A percentile compares a stretch with the other conserved stretches of the same genome.
phyloP scores from a whole-genome alignment of 148 eudicot genomes.

The Amaranthus palmeri region DNA sequence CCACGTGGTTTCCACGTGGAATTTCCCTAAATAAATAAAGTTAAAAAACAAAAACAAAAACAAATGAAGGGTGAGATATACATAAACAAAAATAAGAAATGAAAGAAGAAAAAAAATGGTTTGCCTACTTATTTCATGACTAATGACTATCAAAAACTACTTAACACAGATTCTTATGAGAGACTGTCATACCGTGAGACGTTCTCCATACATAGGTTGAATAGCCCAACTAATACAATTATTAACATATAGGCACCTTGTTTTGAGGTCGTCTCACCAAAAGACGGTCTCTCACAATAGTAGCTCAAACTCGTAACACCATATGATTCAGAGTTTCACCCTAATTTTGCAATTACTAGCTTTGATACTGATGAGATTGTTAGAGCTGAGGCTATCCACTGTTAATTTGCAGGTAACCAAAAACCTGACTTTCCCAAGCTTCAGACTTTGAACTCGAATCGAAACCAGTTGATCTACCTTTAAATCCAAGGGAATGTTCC shows the following conservation, averaged over 20 bases:
- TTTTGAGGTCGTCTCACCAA: too few species aligned
- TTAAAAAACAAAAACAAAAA: background rate
- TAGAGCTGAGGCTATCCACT: constrained; percentile 64
- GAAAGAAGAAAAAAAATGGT: background rate
- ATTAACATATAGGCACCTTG: too few species aligned
- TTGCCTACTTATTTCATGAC: background rate
- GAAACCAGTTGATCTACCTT: constrained; percentile 71
- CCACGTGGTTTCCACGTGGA: too few species aligned
- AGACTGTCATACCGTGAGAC: too few species aligned
- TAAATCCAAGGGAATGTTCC: constrained; percentile 65
- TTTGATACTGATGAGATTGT: constrained; percentile 54
- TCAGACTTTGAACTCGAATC: constrained; percentile 50
- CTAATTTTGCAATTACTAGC: constrained; percentile 63
- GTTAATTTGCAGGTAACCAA: constrained; percentile 54
- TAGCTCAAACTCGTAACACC: background rate
- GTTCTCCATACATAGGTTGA: too few species aligned
- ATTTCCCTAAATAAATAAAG: background rate
- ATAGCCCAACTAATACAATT: too few species aligned
- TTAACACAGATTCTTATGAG: too few species aligned
- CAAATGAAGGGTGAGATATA: background rate
- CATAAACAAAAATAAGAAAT: background rate
- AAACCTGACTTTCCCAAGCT: constrained; percentile 61
- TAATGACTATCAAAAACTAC: too few species aligned
- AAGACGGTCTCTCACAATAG: background rate
- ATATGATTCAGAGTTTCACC: constrained; percentile 39